phyloP scores from a whole-genome alignment of 768 basidiomycete species.

The Omphalotus guepiniiformis region DNA sequence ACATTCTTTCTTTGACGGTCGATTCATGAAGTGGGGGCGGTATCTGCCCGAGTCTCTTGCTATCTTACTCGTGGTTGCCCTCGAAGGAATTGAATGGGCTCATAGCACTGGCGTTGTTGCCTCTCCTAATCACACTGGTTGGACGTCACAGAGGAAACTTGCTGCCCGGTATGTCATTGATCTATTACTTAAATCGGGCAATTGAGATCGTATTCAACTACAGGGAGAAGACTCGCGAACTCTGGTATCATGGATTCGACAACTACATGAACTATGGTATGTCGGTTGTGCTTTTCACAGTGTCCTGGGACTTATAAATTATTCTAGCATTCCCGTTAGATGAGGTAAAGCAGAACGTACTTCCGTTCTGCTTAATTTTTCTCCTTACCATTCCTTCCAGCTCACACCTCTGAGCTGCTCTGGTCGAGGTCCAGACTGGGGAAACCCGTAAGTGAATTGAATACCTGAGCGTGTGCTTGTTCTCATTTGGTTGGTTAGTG shows the following conservation, averaged over 20 bases:
- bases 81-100: constrained; percentile 27
- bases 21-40: constrained; percentile 46
- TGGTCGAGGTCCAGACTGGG: constrained; percentile 86
- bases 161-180: constrained; percentile 45
- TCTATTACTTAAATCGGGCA: neutral
- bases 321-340: constrained; percentile 76
- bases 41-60: constrained; percentile 51
- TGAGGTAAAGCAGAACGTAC: constrained; percentile 53
- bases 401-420: constrained; percentile 86
- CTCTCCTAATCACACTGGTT: constrained; percentile 33
- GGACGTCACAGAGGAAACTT: constrained; percentile 57
- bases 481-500: constrained; percentile 28
- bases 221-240: constrained; percentile 67
- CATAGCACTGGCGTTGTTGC: constrained; percentile 24
- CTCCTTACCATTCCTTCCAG: constrained; percentile 30
- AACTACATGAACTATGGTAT: constrained; percentile 84
- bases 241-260: constrained; percentile 90
- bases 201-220: neutral
- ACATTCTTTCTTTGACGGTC: no score
- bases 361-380: constrained; percentile 3
- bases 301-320: constrained; percentile 16
- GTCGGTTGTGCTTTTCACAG: constrained; percentile 12
- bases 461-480: neutral
- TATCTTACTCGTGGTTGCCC: constrained; percentile 32
- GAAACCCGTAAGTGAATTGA: constrained; percentile 58